phyloP scores from a whole-genome alignment of 208 protist genomes.

The Trypanosoma rangeli region DNA sequence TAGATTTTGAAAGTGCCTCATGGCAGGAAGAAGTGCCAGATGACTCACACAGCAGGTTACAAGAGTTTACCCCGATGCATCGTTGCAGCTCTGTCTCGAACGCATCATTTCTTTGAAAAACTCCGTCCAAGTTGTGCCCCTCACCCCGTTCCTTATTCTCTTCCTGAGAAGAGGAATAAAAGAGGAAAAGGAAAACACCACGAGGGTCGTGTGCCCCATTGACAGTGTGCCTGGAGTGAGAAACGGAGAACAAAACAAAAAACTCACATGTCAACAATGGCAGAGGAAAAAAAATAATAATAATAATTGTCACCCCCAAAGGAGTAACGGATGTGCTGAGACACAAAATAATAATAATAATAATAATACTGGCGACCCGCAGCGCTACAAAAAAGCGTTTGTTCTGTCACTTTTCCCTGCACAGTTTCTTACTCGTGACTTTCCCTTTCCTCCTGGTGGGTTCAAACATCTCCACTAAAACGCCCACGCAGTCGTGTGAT shows the following conservation, averaged over 20 bases:
- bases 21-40: constrained; percentile 39
- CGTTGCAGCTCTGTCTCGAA: neutral
- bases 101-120: neutral
- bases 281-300: too few relatives aligned
- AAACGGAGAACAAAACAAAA: too few relatives aligned
- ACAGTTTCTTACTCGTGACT: too few relatives aligned
- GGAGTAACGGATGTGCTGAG: neutral
- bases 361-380: too few relatives aligned
- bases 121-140: neutral
- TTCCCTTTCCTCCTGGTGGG: too few relatives aligned
- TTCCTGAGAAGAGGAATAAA: constrained; percentile 2
- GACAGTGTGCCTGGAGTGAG: too few relatives aligned
- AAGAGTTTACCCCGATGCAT: constrained; percentile 26
- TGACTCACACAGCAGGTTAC: constrained; percentile 60
- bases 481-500: constrained; percentile 12
- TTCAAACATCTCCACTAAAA: neutral
- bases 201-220: too few relatives aligned
- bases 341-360: too few relatives aligned
- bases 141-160: neutral
- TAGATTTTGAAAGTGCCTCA: constrained; percentile 31
- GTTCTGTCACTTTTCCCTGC: too few relatives aligned
- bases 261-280: too few relatives aligned
- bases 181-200: too few relatives aligned
- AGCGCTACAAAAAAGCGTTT: too few relatives aligned
- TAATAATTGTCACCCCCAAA: neutral